phyloP scores from a whole-genome alignment of 495 filamentous ascomycete genomes.

The Bathelium albidoporum region DNA sequence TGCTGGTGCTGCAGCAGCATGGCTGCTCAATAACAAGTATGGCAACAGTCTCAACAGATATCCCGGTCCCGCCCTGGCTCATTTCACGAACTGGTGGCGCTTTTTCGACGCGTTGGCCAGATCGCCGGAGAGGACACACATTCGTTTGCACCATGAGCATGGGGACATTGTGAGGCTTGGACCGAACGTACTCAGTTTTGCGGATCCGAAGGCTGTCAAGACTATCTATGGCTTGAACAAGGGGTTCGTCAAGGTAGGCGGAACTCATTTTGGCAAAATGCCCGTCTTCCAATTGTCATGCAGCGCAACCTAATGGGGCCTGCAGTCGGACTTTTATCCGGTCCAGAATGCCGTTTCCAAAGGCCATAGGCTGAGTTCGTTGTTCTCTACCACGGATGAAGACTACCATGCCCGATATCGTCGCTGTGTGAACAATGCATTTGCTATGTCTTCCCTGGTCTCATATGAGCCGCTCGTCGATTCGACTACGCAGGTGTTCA shows the following conservation, averaged over 20 bases:
- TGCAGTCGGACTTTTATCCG: slow-evolving; percentile 62
- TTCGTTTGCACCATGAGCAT: slow-evolving; percentile 56
- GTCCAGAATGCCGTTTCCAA: slow-evolving; percentile 57
- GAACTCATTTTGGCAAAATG: not conserved
- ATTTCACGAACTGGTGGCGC: slow-evolving; percentile 35
- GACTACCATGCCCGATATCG: slow-evolving; percentile 62
- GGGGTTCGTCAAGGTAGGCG: slow-evolving; percentile 29
- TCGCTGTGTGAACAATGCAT: slow-evolving; percentile 59
- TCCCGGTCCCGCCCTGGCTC: slow-evolving; percentile 29
- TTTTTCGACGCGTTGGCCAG: slow-evolving; percentile 53
- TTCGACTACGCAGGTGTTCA: slow-evolving; percentile 51
- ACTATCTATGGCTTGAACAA: slow-evolving; percentile 74
- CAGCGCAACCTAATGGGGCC: slow-evolving; percentile 58
- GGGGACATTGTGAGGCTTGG: slow-evolving; percentile 62
- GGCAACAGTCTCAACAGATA: slow-evolving; percentile 43
- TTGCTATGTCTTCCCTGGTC: slow-evolving; percentile 60
- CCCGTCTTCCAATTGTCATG: not conserved
- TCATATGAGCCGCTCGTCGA: slow-evolving; percentile 68
- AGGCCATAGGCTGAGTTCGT: slow-evolving; percentile 53
- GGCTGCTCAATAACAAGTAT: slow-evolving; percentile 48
- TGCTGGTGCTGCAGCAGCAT: slow-evolving; percentile 26
- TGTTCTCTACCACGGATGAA: slow-evolving; percentile 72
- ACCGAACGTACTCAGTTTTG: slow-evolving; percentile 56
- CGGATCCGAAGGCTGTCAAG: slow-evolving; percentile 56
- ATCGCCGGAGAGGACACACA: slow-evolving; percentile 54